Percentiles rank a stretch among this genome's conserved stretches.
phyloP scores from a whole-genome alignment of 2,329 filamentous ascomycete species.

The Aspergillus sojae region DNA sequence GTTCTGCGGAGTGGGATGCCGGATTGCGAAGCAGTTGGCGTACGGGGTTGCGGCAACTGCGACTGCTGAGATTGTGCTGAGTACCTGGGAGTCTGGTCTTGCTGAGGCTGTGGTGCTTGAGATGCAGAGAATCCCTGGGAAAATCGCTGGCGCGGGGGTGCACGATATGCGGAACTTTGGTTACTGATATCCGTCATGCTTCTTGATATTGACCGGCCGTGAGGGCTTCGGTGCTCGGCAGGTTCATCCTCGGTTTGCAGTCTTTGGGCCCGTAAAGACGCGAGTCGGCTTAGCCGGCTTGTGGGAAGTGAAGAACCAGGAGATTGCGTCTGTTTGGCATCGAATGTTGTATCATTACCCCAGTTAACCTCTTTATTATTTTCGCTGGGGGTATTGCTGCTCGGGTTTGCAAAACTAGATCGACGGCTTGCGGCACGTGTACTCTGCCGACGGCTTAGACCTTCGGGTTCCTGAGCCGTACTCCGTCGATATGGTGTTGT shows the following conservation, averaged over 20 bases:
- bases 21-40: slow-evolving; percentile 35
- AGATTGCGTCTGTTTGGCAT: slow-evolving; percentile 16
- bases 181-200: slow-evolving; percentile 46
- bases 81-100: slow-evolving; percentile 24
- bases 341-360: slow-evolving; percentile 9
- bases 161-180: slow-evolving; percentile 29
- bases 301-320: slow-evolving; percentile 29
- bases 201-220: slow-evolving; percentile 43
- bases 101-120: slow-evolving; percentile 24
- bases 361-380: slow-evolving; percentile 8
- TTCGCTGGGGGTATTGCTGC: slow-evolving; percentile 18
- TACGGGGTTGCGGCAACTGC: slow-evolving; percentile 31
- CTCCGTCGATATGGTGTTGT: slow-evolving; percentile 40
- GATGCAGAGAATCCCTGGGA: slow-evolving; percentile 32
- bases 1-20: slow-evolving; percentile 42
- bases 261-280: slow-evolving; percentile 42
- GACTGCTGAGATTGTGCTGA: slow-evolving; percentile 28
- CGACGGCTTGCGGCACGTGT: slow-evolving; percentile 39
- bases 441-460: slow-evolving; percentile 28
- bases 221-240: slow-evolving; percentile 32
- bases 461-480: slow-evolving; percentile 43
- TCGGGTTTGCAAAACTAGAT: slow-evolving; percentile 37
- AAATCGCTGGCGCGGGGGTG: slow-evolving; percentile 37
- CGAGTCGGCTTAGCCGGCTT: slow-evolving; percentile 44
- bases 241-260: slow-evolving; percentile 40